Base-by-base conservation (phyloP, 345 rosid genomes). In the Microthlaspi erraticum region DNA sequence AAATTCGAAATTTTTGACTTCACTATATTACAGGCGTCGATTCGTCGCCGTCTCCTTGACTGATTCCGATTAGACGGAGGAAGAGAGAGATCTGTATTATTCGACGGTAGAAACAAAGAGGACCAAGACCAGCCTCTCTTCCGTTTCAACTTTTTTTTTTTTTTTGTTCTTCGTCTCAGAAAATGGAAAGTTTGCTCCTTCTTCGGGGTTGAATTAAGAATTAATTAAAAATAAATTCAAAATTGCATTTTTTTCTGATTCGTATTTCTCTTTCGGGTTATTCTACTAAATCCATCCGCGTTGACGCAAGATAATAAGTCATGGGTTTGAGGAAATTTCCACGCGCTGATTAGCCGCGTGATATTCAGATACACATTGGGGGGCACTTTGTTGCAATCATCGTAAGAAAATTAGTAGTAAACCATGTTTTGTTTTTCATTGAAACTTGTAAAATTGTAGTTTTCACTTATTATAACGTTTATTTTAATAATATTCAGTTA, bases 71-170 rank as follows among this genome's bases (percentile, higher is more conserved):
- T 12, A 8, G 10, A 17, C 0, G 20, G 38, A 0, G 23, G 16
- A 4, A 34, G 78, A 75, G 79, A 76, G 78, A 75, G 79, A 76
- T 76, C 79, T 75, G 55, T 46, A 33, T 8, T 17, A 8, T 16
- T 51, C 57, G 63, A 62, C 12, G 74, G 61, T 59, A 34, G 55
- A 66, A 54, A 68, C 58, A 63, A 71, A 69, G 79, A 75, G 49
- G 66, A 76, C 68, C 43, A 53, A 23, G 69, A 67, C 49, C 39
- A 70, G 49, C 71, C 66, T 46, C 70, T 70, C 66, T 50, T 76
- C 74, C 79, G 75, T 68, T 75, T 62, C 79, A 75, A 62, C 36
- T 26, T 26, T 26, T 16, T 20, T 68, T 9, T 29, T 43, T 43
- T 68, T 19, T 19, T 32, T 44, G 41, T 63, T 72, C 70, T 64